Percentiles rank a stretch among this genome's conserved stretches.
Conservation (phyloP, 768 basidiomycete species). For the Daedalea quercina region DNA sequence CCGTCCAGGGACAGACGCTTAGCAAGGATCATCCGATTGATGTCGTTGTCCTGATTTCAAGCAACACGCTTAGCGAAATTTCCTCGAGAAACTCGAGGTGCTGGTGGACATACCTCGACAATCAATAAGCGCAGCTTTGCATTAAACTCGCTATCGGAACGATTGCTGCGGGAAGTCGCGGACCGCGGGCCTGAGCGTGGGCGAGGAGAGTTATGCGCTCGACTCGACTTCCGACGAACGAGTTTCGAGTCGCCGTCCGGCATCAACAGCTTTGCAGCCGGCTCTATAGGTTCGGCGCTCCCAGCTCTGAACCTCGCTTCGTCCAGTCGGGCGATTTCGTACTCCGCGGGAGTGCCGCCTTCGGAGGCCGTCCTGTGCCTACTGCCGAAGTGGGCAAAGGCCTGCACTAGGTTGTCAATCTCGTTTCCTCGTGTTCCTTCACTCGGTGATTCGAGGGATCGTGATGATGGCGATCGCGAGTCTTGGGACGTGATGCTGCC, state of each 20-base stretch:
- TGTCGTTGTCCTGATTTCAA: constrained; percentile 52
- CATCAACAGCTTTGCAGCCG: not conserved
- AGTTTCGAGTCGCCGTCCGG: not conserved
- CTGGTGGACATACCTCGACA: constrained; percentile 47
- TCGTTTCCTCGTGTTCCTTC: constrained; percentile 23
- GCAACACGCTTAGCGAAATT: not conserved
- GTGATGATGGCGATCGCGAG: constrained; percentile 1
- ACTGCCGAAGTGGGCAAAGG: constrained; percentile 29
- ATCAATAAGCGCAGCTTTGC: constrained; percentile 41
- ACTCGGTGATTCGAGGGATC: constrained; percentile 13
- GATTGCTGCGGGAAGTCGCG: not conserved
- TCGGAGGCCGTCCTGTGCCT: not conserved
- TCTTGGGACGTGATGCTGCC: constrained; percentile 8
- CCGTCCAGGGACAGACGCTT: constrained; percentile 64
- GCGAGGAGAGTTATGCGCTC: not conserved
- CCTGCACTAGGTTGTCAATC: constrained; percentile 37
- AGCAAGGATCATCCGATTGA: constrained; percentile 65
- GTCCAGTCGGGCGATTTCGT: not conserved
- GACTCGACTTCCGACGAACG: not conserved
- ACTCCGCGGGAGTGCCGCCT: not conserved
- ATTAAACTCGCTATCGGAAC: not conserved
- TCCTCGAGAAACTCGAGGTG: not conserved
- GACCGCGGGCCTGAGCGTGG: not conserved
- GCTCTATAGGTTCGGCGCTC: not conserved
- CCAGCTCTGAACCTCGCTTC: not conserved